Conservation (phyloP, 1,139 yeast species). For the Yamadazyma atmosphaerica region DNA sequence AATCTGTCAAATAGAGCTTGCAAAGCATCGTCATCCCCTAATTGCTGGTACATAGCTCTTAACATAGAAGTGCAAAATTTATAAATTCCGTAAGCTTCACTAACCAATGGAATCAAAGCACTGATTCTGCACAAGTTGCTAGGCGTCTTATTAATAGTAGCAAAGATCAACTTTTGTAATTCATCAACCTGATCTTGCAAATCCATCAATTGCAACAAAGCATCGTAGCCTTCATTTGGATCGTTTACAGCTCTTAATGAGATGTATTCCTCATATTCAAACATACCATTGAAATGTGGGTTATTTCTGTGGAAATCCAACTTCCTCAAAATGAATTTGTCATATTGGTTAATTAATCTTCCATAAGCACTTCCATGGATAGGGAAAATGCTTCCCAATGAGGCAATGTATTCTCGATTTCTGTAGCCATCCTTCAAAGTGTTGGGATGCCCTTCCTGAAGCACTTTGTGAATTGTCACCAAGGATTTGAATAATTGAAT, state of each 20-base stretch:
- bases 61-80: constrained; percentile 89
- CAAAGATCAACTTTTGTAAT: constrained; percentile 74
- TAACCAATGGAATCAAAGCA: constrained; percentile 85
- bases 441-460: constrained; percentile 94
- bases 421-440: constrained; percentile 80
- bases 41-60: constrained; percentile 78
- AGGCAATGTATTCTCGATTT: constrained; percentile 51
- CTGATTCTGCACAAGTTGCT: constrained; percentile 81
- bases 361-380: constrained; percentile 58
- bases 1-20: constrained; percentile 73
- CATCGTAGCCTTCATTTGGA: constrained; percentile 94
- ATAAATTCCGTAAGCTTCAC: constrained; percentile 94
- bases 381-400: constrained; percentile 45
- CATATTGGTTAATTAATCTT: constrained; percentile 76
- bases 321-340: constrained; percentile 66
- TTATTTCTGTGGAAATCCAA: constrained; percentile 82
- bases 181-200: constrained; percentile 84
- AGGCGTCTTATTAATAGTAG: constrained; percentile 65
- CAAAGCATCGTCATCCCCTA: constrained; percentile 77
- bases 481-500: constrained; percentile 86
- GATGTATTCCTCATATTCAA: constrained; percentile 93
- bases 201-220: constrained; percentile 81
- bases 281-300: constrained; percentile 90
- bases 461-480: constrained; percentile 85
- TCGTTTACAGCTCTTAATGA: constrained; percentile 86